Conservation (phyloP, 768 basidiomycete species). For the Tulasnella sp. region DNA sequence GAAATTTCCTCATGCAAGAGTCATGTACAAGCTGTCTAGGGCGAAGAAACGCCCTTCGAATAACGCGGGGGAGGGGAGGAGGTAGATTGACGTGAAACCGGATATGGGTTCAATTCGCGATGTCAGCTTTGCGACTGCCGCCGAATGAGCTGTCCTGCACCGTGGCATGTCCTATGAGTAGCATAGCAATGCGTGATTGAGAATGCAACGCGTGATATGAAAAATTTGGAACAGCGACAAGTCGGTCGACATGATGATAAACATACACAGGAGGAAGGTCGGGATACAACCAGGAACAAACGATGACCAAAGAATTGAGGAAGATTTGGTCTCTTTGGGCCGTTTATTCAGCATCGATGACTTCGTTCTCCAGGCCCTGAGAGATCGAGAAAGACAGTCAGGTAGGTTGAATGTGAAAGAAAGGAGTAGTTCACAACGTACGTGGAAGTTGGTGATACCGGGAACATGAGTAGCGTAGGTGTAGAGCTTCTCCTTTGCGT, state of each 20-base stretch:
- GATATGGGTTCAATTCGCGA: no score
- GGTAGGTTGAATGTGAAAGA: constrained; percentile 27
- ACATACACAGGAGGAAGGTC: not conserved
- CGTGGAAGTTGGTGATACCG: constrained; percentile 75
- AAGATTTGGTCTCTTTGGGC: not conserved
- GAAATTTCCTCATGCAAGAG: no score
- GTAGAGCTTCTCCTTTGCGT: constrained; percentile 96
- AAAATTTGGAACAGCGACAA: not conserved
- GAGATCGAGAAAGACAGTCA: constrained; percentile 28
- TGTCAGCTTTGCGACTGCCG: no score
- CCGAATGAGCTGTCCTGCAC: not conserved
- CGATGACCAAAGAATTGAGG: not conserved
- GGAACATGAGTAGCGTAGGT: constrained; percentile 83
- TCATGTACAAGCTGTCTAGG: no score
- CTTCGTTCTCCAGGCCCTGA: constrained; percentile 80
- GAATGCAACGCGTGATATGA: not conserved
- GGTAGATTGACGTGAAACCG: no score
- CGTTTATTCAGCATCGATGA: constrained; percentile 73
- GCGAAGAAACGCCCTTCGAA: no score
- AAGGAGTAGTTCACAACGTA: constrained; percentile 39
- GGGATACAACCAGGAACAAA: constrained; percentile 8
- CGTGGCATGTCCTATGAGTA: not conserved
- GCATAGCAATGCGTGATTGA: not conserved
- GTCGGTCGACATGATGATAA: constrained; percentile 18
- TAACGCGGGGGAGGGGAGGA: no score